A percentile compares a stretch with the other conserved stretches of the same genome.
phyloP scores from a whole-genome alignment of 2,329 filamentous ascomycete genomes.

The Talaromyces sp. region DNA sequence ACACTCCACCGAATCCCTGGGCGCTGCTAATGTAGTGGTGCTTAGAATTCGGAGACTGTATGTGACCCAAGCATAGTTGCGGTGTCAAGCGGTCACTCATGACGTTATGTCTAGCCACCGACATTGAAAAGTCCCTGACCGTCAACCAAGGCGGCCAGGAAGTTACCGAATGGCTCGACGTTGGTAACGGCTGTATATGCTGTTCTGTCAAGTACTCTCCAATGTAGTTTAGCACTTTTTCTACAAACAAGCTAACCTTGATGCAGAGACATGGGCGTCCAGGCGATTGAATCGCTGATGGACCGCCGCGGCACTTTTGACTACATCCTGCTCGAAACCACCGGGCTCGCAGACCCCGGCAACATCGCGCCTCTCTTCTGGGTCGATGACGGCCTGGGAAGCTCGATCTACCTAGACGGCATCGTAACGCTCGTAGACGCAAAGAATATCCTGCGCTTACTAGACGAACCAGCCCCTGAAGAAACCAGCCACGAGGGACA shows the following conservation, averaged over 20 bases:
- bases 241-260: neutral
- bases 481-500: slow-evolving; percentile 27
- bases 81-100: neutral
- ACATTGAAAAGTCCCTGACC: slow-evolving; percentile 94
- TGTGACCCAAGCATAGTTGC: slow-evolving; percentile 24
- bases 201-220: slow-evolving; percentile 79
- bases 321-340: slow-evolving; percentile 96
- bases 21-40: slow-evolving; percentile 12
- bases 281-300: slow-evolving; percentile 94
- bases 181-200: slow-evolving; percentile 95
- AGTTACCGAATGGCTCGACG: slow-evolving; percentile 90
- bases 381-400: slow-evolving; percentile 93
- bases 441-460: slow-evolving; percentile 77
- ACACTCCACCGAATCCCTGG: neutral
- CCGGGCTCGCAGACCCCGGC: slow-evolving; percentile 88
- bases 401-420: slow-evolving; percentile 92
- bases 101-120: slow-evolving; percentile 56
- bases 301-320: slow-evolving; percentile 89
- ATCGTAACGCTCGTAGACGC: slow-evolving; percentile 95
- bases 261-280: slow-evolving; percentile 77
- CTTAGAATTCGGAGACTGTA: slow-evolving; percentile 75
- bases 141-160: slow-evolving; percentile 78
- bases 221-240: neutral
- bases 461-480: slow-evolving; percentile 61
- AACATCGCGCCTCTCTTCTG: slow-evolving; percentile 96